A percentile compares a stretch with the other conserved stretches of the same genome.
These are phyloP conservation scores for Nepenthes gracilis DNA, from an alignment of 148 eudicot species.

Conservation along the genomic window DNA sequence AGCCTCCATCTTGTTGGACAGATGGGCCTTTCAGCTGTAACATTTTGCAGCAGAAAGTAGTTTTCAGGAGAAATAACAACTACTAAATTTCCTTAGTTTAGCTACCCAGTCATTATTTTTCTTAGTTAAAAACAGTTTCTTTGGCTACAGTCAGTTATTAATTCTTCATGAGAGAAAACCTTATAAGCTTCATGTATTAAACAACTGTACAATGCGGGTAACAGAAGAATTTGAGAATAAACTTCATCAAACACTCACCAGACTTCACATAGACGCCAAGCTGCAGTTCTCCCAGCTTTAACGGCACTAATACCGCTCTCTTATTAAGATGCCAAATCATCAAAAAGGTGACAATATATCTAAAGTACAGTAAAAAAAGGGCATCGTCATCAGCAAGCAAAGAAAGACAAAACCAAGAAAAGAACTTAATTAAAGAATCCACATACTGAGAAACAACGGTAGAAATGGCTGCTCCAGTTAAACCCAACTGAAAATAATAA, in stretches of 20 bases:
- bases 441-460: conserved; percentile 90
- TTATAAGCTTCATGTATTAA: too few species aligned
- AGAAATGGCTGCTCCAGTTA: conserved; percentile 83
- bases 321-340: conserved; percentile 67
- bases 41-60: too few species aligned
- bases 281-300: conserved; percentile 55
- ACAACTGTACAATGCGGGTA: too few species aligned
- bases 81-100: too few species aligned
- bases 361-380: conserved; percentile 13
- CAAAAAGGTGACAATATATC: conserved; percentile 60
- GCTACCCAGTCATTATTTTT: too few species aligned
- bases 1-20: too few species aligned
- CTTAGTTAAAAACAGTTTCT: too few species aligned
- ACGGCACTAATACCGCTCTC: conserved; percentile 67
- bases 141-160: too few species aligned
- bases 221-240: not conserved
- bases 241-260: conserved; percentile 36
- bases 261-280: conserved; percentile 80
- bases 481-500: conserved; percentile 59
- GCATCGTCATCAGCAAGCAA: conserved; percentile 4
- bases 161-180: not conserved
- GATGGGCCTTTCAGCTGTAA: too few species aligned
- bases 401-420: not conserved
- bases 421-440: conserved; percentile 3
- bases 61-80: too few species aligned